Evolutionary conservation across 2,329 filamentous ascomycete genomes (phyloP), one percentile per base, ranked within the genome.

Genomic region (Trichoderma afroharzianum): DNA sequence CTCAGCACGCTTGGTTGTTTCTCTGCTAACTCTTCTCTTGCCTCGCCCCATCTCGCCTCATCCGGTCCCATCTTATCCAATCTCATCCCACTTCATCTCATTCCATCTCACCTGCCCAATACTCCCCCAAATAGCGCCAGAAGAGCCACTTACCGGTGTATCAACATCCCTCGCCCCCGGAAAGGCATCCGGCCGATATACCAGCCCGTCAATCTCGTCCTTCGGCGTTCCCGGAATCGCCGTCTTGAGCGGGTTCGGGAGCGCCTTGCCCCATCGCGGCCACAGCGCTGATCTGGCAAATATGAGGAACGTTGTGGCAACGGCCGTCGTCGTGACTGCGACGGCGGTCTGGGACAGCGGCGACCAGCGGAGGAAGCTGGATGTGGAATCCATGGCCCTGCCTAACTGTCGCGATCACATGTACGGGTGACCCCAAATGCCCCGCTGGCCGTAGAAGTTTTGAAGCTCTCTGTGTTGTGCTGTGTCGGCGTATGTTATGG

Each of bases 91-190:
- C 61, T 24, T 24, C 15, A 24, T 11, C 36, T 15, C 33, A 21
- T 4, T n/a, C 3, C 8, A 62, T 63, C 30, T 24, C 15, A 24
- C 6, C 39, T 21, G 14, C 30, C n/a, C 36, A 21, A 50, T 11
- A 53, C 47, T 12, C 43, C 9, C 14, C 21, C 39, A 43, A 33
- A 30, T 6, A 21, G 66, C 26, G 14, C 11, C 53, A 26, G 26
- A 30, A 36, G n/a, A 63, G 61, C 9, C 21, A 79, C 83, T 75
- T 76, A 88, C 87, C 4, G 91, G 92, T 4, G 91, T 92, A 4
- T 85, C 80, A 18, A 97, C 90, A 79, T 96, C 92, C 72, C 93
- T 87, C 1, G 88, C 90, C 5, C 93, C 92, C 0, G 91, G 92
- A 39, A 95, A 87, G 53, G 87, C 85, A 78, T 94, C 89, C 4